Evolutionary conservation across 805 yeast genomes (phyloP), one percentile per base, ranked within the genome.

Genomic region (Candida pseudofarinosa): DNA sequence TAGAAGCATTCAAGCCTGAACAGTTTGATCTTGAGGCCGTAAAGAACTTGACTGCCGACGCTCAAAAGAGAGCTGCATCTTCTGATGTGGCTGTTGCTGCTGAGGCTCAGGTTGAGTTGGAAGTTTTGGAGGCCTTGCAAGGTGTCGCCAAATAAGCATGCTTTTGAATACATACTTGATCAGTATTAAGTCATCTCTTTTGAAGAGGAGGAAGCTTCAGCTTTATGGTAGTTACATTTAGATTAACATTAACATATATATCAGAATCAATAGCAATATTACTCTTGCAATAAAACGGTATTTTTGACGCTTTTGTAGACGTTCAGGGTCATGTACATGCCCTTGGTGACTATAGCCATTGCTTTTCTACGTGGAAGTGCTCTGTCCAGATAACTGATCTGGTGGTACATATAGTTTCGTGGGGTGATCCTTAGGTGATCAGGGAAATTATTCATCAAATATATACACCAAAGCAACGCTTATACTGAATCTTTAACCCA

Each of bases 51-150:
- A 77, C 89, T 61, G 80, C 91, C 47, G 97, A 91, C 68, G 98
- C 99, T 48, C 95, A 87, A 73, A 89, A 88, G 82, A 87, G 89
- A 69, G 81, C 83, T 35, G 59, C 83, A 47, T 84, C 95, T 47
- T 70, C 91, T 39, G 97, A 87, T 57, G 97, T 87, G 73, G 79
- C 77, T 45, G 86, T 80, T 52, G 93, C 95, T 56, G 95, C 96
- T 53, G 95, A 87, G 74, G 98, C 98, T 60, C 81, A 83, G 67
- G 88, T 93, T 63, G 93, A 91, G 78, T 77, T 91, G 63, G 97
- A 93, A 74, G 96, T 93, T 44, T 81, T 93, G 65, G 97, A 91
- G 81, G 93, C 96, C 58, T 77, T 91, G 65, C 85, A 86, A 67
- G 79, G 83, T 56, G 81, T 84, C 66, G 88, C 87, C 57, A 83